phyloP scores from a whole-genome alignment of 2,329 filamentous ascomycete genomes.

The Paramyrothecium roridum region DNA sequence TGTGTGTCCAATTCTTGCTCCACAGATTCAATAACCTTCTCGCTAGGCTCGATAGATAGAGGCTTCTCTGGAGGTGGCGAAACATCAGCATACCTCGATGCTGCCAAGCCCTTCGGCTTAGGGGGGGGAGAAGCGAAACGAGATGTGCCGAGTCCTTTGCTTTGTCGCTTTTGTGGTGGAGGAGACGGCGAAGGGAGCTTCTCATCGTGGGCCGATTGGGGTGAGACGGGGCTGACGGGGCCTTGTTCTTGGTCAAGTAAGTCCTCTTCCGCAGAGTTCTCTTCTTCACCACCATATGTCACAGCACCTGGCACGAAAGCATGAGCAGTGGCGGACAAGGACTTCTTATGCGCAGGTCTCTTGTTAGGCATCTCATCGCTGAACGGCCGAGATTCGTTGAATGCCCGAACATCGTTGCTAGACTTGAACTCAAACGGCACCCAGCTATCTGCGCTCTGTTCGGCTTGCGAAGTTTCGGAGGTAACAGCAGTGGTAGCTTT shows the following conservation, averaged over 20 bases:
- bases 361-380: slow-evolving; percentile 35
- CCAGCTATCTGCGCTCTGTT: slow-evolving; percentile 41
- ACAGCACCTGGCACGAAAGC: slow-evolving; percentile 57
- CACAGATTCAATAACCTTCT: slow-evolving; percentile 23
- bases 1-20: slow-evolving; percentile 16
- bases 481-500: slow-evolving; percentile 50
- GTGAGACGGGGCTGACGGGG: slow-evolving; percentile 11
- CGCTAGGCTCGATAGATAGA: slow-evolving; percentile 1
- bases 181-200: slow-evolving; percentile 12
- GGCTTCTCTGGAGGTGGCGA: slow-evolving; percentile 24
- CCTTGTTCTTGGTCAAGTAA: slow-evolving; percentile 15
- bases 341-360: slow-evolving; percentile 44
- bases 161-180: slow-evolving; percentile 25
- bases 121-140: slow-evolving; percentile 44
- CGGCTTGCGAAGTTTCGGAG: slow-evolving; percentile 49
- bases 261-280: slow-evolving; percentile 13
- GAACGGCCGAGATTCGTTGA: slow-evolving; percentile 50
- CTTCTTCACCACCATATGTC: slow-evolving; percentile 20
- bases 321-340: slow-evolving; percentile 64
- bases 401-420: slow-evolving; percentile 42
- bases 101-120: slow-evolving; percentile 38
- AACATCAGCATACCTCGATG: slow-evolving; percentile 41
- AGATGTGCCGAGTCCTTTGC: slow-evolving; percentile 39
- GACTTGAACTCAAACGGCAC: slow-evolving; percentile 60
- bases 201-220: slow-evolving; percentile 13